These are phyloP conservation scores for Talaromyces piceae DNA, from an alignment of 2,329 filamentous ascomycete species.

Conservation along the genomic window DNA sequence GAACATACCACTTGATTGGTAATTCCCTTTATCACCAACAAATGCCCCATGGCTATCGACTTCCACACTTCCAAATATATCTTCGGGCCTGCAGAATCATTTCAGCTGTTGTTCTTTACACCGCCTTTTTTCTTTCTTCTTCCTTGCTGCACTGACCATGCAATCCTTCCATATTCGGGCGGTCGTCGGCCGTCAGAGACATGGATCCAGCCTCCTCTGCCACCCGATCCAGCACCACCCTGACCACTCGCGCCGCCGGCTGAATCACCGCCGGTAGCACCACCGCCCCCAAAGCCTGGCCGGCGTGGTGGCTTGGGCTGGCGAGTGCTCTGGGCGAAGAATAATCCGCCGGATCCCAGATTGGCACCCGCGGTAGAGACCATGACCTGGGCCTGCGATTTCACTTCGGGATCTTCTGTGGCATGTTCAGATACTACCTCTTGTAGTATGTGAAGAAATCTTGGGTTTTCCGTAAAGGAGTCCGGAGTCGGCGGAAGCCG, in stretches of 20 bases:
- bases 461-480: constrained; percentile 49
- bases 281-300: constrained; percentile 24
- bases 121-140: background rate
- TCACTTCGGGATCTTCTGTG: constrained; percentile 48
- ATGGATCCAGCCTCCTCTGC: constrained; percentile 56
- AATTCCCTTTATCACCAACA: constrained; percentile 48
- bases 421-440: constrained; percentile 49
- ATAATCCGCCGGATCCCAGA: constrained; percentile 44
- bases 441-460: constrained; percentile 51
- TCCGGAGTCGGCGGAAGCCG: constrained; percentile 50
- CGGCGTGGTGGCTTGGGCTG: constrained; percentile 19
- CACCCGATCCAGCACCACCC: constrained; percentile 51
- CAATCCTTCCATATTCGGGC: constrained; percentile 57
- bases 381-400: constrained; percentile 54
- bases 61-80: constrained; percentile 59
- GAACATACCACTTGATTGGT: constrained; percentile 49
- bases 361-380: constrained; percentile 51
- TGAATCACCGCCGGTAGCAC: constrained; percentile 38
- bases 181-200: constrained; percentile 54
- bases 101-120: background rate
- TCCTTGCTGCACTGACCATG: constrained; percentile 39
- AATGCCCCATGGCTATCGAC: constrained; percentile 53
- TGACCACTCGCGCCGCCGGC: constrained; percentile 52
- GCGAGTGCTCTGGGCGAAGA: constrained; percentile 35
- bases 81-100: constrained; percentile 44